phyloP scores from a whole-genome alignment of 169 alveolate species.

The Plasmodium malariae region DNA sequence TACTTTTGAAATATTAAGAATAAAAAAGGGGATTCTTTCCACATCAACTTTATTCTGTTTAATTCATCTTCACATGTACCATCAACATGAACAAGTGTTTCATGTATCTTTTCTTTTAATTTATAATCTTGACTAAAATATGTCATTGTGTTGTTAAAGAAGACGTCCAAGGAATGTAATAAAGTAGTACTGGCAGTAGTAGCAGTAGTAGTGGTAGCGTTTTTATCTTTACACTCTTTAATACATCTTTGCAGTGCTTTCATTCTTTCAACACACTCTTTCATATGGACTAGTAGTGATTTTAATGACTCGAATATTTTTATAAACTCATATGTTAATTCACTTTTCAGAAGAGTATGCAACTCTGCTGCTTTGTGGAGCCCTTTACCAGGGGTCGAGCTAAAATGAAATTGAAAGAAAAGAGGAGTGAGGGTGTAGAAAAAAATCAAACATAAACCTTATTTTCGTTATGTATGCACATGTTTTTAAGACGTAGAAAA shows the following conservation, averaged over 20 bases:
- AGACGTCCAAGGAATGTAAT: slow-evolving; percentile 11
- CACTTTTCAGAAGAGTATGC: slow-evolving; percentile 35
- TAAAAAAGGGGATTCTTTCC: slow-evolving; percentile 73
- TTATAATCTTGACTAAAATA: slow-evolving; percentile 51
- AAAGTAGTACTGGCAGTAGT: background rate
- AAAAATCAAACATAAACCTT: too few relatives aligned
- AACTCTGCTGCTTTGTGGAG: slow-evolving; percentile 25
- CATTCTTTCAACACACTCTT: slow-evolving; percentile 23
- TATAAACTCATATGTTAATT: slow-evolving; percentile 40
- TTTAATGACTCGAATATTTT: slow-evolving; percentile 40
- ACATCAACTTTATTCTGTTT: slow-evolving; percentile 49
- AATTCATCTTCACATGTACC: slow-evolving; percentile 52
- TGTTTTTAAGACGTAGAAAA: too few relatives aligned
- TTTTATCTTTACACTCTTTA: background rate
- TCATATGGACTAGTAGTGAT: slow-evolving; percentile 18
- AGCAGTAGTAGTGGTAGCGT: background rate
- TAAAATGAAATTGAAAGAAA: slow-evolving; percentile 8
- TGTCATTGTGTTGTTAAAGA: slow-evolving; percentile 39
- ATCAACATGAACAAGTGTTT: slow-evolving; percentile 54
- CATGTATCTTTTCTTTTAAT: slow-evolving; percentile 30
- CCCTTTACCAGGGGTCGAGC: slow-evolving; percentile 7
- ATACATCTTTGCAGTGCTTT: slow-evolving; percentile 12
- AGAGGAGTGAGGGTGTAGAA: background rate
- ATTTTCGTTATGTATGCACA: too few relatives aligned
- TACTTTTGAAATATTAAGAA: slow-evolving; percentile 33